Evolutionary conservation across 768 basidiomycete species (phyloP), one percentile per base, ranked within the genome.

Genomic region (Porpolomopsis calyptriformis): DNA sequence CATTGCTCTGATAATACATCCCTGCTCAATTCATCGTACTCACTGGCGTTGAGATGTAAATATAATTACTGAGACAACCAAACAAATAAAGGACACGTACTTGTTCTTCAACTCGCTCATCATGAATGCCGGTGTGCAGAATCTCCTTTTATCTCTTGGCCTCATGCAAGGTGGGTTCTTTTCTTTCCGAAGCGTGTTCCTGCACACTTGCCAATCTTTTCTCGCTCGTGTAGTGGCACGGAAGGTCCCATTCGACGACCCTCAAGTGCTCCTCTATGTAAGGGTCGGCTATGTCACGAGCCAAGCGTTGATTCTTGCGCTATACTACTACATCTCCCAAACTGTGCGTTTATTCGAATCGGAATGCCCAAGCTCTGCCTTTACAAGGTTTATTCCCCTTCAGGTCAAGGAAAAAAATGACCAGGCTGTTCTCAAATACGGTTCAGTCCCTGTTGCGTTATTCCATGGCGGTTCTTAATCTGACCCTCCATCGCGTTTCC

Each of bases 341-440:
- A 73, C 78, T 63, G 89, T 91, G 50, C 51, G 77, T 65, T 4
- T n/a, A 12, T 16, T 31, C 6, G 6, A 34, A 11, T 22, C 2
- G 4, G 8, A 26, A 29, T 2, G 24, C 11, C 22, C 31, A 4
- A 26, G 8, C 44, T 9, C 29, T 37, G 18, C 22, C 23, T 40
- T 24, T 46, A n/a, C 27, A 20, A 11, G 14, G 55, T 40, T 31
- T 33, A 9, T 47, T 48, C 53, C 49, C 49, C 39, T 16, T 52
- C 45, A 96, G 89, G 80, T 97, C 65, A 93, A 88, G 74, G 67
- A 76, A 57, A 93, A 92, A 78, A 98, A 98, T 57, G 94, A 99
- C 68, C 77, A 84, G 63, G 90, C 90, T 1, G 88, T 94, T 22
- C 71, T 99, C 57, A 99, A 96, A 77, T 99, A 94, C 66, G 87